Base-by-base conservation (phyloP, 1,139 yeast genomes). In the Yamadazyma mexicana region DNA sequence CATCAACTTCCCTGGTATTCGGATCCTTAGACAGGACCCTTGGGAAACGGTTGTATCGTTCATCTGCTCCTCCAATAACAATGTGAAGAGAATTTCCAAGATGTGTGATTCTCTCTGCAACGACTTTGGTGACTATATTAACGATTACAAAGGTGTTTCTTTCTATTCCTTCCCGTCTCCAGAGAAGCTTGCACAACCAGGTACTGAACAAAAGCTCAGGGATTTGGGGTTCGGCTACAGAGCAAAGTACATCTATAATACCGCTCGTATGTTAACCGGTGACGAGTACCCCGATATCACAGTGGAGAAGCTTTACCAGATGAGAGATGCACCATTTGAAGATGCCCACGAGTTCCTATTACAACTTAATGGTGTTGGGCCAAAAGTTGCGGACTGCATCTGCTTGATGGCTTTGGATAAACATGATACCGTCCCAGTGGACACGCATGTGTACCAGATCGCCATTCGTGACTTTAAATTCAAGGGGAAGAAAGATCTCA, bases 31-130 rank as follows among this genome's bases (percentile, higher is more conserved):
- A 37, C 98, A 92, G 59, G 96, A 91, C 48, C 98, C 98, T 0
- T 92, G 98, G 98, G 98, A 94, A 54, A 88, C 94, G 32, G 67
- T 88, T 34, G 65, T 92, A 16, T 85, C 94, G 2, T 92, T 92
- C 51, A 94, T 92, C 17, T 92, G 98, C 61, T 87, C 96, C 3
- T 83, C 96, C n/a, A 92, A 92, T 60, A 92, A 92, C 62, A 94
- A 92, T 55, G 95, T 92, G 42, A 87, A 91, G 56, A 73, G 99
- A 32, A 94, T 94, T 34, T 85, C 96, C 2, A 85, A 84, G 52
- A 89, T 94, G 96, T 94, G 96, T 55, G 91, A 88, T 46, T 76
- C 75, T 40, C 66, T 92, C 33, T 85, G 96, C 55, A 54, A 64
- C 2, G 73, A 84, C 42, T 94, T 78, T 58, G 98, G 98, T 2